Conservation (phyloP, 192 early-diverging fungal genomes). For the Entomortierella beljakovae region DNA sequence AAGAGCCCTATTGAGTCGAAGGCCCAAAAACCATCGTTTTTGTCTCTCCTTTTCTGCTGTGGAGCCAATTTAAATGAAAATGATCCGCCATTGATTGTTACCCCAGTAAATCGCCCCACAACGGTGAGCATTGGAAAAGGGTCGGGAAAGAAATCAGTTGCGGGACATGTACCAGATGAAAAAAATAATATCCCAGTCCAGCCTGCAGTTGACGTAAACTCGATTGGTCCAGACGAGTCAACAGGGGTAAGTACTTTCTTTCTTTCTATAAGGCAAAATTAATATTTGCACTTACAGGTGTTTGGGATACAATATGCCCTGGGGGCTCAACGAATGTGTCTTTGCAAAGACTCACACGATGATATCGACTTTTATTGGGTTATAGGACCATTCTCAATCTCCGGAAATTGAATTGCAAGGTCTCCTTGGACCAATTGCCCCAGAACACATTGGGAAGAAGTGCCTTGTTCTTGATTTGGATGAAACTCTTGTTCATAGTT, state of each 20-base stretch:
- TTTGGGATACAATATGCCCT: too few species aligned
- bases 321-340: too few species aligned
- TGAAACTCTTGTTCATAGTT: conserved; percentile 97
- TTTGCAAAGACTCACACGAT: too few species aligned
- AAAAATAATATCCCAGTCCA: conserved; percentile 28
- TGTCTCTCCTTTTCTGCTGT: conserved; percentile 48
- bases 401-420: conserved; percentile 47
- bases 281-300: too few species aligned
- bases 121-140: conserved; percentile 43
- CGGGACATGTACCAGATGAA: conserved; percentile 24
- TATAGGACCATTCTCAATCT: conserved; percentile 25
- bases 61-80: conserved; percentile 46
- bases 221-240: conserved; percentile 17
- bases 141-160: conserved; percentile 37
- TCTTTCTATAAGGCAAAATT: too few species aligned
- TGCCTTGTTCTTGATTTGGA: conserved; percentile 97
- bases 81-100: conserved; percentile 24
- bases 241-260: conserved; percentile 26
- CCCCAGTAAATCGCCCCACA: conserved; percentile 5
- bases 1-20: conserved; percentile 38
- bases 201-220: conserved; percentile 11
- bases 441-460: conserved; percentile 80
- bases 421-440: conserved; percentile 77
- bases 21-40: conserved; percentile 43
- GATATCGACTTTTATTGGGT: background rate